Base-by-base conservation (phyloP, 1,284 basidiomycete species). In the Coriolopsis trogii region DNA sequence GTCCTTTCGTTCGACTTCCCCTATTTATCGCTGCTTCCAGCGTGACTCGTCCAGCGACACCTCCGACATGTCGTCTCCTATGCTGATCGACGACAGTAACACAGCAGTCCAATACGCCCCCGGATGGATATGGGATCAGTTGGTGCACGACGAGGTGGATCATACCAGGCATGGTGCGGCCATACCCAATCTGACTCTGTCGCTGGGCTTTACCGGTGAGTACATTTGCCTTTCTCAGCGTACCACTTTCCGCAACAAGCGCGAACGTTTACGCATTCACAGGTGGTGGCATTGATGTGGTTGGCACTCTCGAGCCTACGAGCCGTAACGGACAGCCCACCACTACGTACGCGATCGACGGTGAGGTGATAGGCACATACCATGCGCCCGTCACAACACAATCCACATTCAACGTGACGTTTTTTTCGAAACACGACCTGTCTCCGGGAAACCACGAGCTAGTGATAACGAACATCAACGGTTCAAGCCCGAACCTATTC, bases 381-480 rank as follows among this genome's bases (percentile, higher is more conserved):
- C 21, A 26, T n/a, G 55, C 51, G n/a, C 55, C 55, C 26, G 25
- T 40, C 36, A 46, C 49, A 2, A 34, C 47, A 2, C 37, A 30
- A 9, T 46, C 47, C 25, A 24, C 36, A 28, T 42, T 45, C 38
- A 49, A 56, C 31, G 53, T 51, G 12, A 52, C 56, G 8, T 63
- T 60, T 49, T 61, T 59, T 42, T 41, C 48, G 13, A 56, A 47
- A 33, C 51, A 38, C 9, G 34, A 48, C 12, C 49, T 58, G 8
- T 15, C 46, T 6, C 16, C 31, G 2, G 53, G 47, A 2, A 31
- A 46, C 41, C 53, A 58, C 20, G 29, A 37, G n/a, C 21, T 64
- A 4, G 38, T 51, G 6, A 59, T 64, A 40, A 64, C 54, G 25
- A 64, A 62, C 47, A 24, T 45, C 16, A 59, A 64, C 34, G 63